Conservation (phyloP, 345 rosid species). For the Jatropha curcas region DNA sequence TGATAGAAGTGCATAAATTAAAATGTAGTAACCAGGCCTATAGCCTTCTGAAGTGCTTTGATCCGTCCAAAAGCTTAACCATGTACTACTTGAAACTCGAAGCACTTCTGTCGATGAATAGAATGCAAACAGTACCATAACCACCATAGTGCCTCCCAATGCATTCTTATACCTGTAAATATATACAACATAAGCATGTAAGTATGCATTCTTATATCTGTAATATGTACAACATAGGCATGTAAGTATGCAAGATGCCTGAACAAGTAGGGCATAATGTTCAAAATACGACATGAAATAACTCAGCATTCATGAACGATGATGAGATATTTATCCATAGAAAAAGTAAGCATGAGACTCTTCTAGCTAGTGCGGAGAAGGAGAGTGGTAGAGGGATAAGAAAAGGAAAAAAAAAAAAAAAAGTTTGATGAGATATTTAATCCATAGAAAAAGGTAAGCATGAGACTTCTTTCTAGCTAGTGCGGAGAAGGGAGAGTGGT, state of each 20-base stretch:
- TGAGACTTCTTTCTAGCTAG: too few relatives aligned
- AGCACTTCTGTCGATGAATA: slow-evolving; percentile 74
- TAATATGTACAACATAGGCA: not conserved
- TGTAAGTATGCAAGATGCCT: not conserved
- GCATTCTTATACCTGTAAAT: slow-evolving; percentile 80
- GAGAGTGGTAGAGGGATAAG: too few relatives aligned
- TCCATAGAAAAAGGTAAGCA: too few relatives aligned
- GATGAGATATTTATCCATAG: not conserved
- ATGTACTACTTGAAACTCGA: slow-evolving; percentile 88
- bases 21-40: slow-evolving; percentile 70
- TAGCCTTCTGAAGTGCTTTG: slow-evolving; percentile 55
- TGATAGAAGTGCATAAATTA: slow-evolving; percentile 72
- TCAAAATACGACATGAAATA: not conserved
- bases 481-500: too few relatives aligned
- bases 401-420: too few relatives aligned
- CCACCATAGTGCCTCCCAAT: slow-evolving; percentile 93
- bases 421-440: too few relatives aligned
- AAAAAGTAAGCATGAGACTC: not conserved
- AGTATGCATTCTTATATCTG: too few relatives aligned
- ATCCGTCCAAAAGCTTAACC: slow-evolving; percentile 98
- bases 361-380: not conserved
- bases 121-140: slow-evolving; percentile 66
- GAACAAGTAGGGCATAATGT: not conserved
- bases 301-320: not conserved
- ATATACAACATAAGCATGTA: not conserved